Percentiles rank a stretch among this genome's conserved stretches.
Evolutionary conservation across 2,329 filamentous ascomycete genomes (phyloP).

Genomic region (Diaporthe batatas): DNA sequence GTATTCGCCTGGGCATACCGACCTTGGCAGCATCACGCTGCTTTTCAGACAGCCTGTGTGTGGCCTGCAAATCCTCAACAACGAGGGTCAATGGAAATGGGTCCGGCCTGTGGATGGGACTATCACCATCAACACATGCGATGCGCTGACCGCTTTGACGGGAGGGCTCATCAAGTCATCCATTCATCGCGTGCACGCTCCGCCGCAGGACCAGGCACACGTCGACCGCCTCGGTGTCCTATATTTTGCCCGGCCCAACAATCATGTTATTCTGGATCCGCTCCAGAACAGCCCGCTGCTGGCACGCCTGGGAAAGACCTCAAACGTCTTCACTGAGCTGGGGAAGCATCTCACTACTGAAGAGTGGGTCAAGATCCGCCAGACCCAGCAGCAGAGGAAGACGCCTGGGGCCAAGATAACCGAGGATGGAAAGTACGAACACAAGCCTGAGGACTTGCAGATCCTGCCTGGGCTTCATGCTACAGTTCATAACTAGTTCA

Average conservation of each 20-base stretch:
- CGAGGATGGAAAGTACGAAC: slow-evolving; percentile 53
- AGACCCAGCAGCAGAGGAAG: slow-evolving; percentile 58
- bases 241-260: slow-evolving; percentile 59
- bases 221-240: slow-evolving; percentile 57
- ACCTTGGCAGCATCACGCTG: slow-evolving; percentile 68
- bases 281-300: slow-evolving; percentile 55
- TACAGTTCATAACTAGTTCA: slow-evolving; percentile 52
- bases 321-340: slow-evolving; percentile 56
- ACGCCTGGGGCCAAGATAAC: slow-evolving; percentile 51
- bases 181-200: slow-evolving; percentile 52
- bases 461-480: slow-evolving; percentile 57
- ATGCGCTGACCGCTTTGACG: slow-evolving; percentile 62
- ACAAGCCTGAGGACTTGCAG: slow-evolving; percentile 54
- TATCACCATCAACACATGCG: slow-evolving; percentile 65
- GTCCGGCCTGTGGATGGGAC: slow-evolving; percentile 63
- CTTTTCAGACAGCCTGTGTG: slow-evolving; percentile 71
- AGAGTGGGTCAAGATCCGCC: slow-evolving; percentile 56
- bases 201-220: slow-evolving; percentile 49
- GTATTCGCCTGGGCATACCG: slow-evolving; percentile 66
- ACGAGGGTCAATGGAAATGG: slow-evolving; percentile 64
- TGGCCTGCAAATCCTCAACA: slow-evolving; percentile 66
- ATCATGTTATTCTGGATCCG: slow-evolving; percentile 55
- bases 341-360: slow-evolving; percentile 56
- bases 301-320: slow-evolving; percentile 52
- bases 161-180: slow-evolving; percentile 61